Percentiles rank a stretch among this genome's conserved stretches.
These are phyloP conservation scores for Chloris gayana DNA, from an alignment of 176 grass and related monocot species.

Conservation along the genomic window DNA sequence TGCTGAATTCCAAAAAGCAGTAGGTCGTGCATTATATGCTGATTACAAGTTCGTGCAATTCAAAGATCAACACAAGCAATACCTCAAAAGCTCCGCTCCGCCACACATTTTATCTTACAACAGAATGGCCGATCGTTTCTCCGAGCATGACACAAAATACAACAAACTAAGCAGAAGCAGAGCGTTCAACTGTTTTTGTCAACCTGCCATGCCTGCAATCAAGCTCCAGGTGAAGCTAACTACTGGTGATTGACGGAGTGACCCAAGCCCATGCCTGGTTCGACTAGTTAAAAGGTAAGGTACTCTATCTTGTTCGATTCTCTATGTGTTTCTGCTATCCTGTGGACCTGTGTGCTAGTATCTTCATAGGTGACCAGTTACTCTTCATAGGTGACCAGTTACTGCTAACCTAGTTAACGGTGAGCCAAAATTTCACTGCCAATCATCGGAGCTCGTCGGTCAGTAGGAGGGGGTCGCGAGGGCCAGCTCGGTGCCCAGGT, in stretches of 20 bases:
- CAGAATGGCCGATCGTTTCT: background rate
- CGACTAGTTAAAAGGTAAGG: background rate
- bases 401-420: slow-evolving; percentile 15
- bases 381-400: slow-evolving; percentile 6
- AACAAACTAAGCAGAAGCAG: background rate
- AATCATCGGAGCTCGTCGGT: slow-evolving; percentile 13
- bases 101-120: background rate
- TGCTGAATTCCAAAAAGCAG: too few species aligned
- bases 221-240: slow-evolving; percentile 5
- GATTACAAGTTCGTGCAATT: too few species aligned
- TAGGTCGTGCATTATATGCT: too few species aligned
- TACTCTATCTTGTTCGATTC: slow-evolving; percentile 3
- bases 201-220: background rate
- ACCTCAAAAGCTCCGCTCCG: too few species aligned
- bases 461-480: slow-evolving; percentile 48
- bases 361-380: slow-evolving; percentile 6
- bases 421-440: slow-evolving; percentile 18
- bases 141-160: background rate
- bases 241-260: background rate
- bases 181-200: background rate
- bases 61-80: too few species aligned
- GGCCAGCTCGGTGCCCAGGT: slow-evolving; percentile 54
- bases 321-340: slow-evolving; percentile 31
- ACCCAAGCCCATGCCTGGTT: background rate
- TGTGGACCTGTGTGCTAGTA: slow-evolving; percentile 24